Evolutionary conservation across 129 eudicot genomes (phyloP), one percentile per base, ranked within the genome.

Genomic region (Glebionis coronaria): DNA sequence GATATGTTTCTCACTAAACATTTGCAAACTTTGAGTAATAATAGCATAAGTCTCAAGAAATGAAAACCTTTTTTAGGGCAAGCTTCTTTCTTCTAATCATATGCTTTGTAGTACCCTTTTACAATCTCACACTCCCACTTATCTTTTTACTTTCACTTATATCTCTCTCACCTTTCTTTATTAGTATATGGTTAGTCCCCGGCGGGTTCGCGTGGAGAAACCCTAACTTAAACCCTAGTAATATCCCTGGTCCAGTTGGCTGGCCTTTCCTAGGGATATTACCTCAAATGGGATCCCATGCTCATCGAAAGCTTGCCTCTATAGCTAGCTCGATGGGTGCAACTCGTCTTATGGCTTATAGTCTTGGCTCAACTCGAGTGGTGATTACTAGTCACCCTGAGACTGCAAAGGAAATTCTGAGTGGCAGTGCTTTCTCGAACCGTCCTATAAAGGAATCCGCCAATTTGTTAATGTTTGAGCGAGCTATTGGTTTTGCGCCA

Each of bases 131-230:
- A 42, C 47, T 70, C 21, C 47, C 80, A 42, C 75, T 80, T 56
- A 45, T 78, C 35, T 12, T 77, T 59, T 12, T 74, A 19, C 7
- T 79, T 50, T 71, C 80, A 65, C 69, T 82, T 52, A 25, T 79
- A 46, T 73, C 81, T 64, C 60, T 82, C 55, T 27, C 76, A 18
- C 78, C 82, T 6, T 71, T 76, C 14, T 38, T 84, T 28, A 72
- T 82, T 14, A 81, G 76, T 69, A 38, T 69, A 12, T 82, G 85
- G 79, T 21, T 87, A 21, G 73, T 78, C 61, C 90, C 90, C 0
- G 95, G 95, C 25, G 97, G 97, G 40, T 87, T 82, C 70, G 97
- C 97, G 78, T 90, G 97, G 97, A 76, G 84, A 80, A 79, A 78
- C 49, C 76, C 75, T 42, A 3, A 55, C 29, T 71, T 16, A 71